Evolutionary conservation across 179 eudicot species (phyloP), one percentile per base, ranked within the genome.

Genomic region (Nepenthes alata): DNA sequence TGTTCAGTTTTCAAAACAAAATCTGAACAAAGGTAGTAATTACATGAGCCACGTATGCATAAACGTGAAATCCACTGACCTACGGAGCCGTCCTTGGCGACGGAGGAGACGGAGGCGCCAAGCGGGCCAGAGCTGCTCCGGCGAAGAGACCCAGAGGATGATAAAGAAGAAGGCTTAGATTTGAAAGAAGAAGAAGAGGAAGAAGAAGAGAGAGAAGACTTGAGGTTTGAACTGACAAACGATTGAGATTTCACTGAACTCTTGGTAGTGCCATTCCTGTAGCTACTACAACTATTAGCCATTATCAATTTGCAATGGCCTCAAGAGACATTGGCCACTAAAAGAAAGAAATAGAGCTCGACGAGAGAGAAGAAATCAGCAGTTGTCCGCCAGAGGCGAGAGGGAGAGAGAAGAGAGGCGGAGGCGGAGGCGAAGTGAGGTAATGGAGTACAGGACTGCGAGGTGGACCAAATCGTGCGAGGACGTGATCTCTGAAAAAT

Each of bases 121-220:
- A 59, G 60, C 3, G 83, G 66, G 16, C 77, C 83, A 34, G 83
- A 71, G 72, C 77, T 67, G 69, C 65, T 79, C 35, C 87, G 85
- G 55, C 93, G 85, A 37, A 62, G 71, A 16, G 65, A 35, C 6
- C 51, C 15, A 7, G 76, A 47, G 37, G 69, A 66, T 37, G 62
- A 50, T 15, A 62, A 58, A 41, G 72, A 53, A 52, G 73, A 74
- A 47, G 79, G 69, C 62, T 81, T 88, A 2, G 93, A 81, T 72
- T 85, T 88, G 47, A 78, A 61, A 11, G 81, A 75, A 61, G 86
- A 64, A 47, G 45, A 41, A 41, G 45, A 41, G 8, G 45, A 41
- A 7, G 85, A 71, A 55, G 80, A 60, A 25, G 78, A 39, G 14
- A 78, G 68, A 15, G 79, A 78, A 65, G 83, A 59, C 69, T 68